phyloP scores from a whole-genome alignment of 139 green algal species.

The Chlorella sp. region DNA sequence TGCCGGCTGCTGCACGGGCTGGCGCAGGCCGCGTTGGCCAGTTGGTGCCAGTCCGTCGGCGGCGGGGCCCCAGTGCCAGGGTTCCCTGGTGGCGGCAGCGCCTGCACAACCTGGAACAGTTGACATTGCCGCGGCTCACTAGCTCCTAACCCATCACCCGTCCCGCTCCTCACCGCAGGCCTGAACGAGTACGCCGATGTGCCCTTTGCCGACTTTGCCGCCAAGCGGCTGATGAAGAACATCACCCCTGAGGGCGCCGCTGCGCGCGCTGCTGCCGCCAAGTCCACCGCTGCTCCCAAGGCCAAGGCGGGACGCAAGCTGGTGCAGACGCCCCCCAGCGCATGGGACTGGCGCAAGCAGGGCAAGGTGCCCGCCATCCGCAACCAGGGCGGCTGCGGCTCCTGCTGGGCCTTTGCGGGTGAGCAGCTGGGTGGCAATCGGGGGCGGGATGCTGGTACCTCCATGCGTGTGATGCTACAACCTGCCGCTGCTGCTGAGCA shows the following conservation, averaged over 20 bases:
- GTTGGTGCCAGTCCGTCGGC: too few species aligned
- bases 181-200: not conserved
- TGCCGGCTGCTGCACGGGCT: too few species aligned
- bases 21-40: too few species aligned
- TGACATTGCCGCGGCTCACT: too few species aligned
- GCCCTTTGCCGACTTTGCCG: not conserved
- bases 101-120: too few species aligned
- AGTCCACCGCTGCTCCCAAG: not conserved
- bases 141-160: not conserved
- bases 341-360: not conserved
- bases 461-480: too few species aligned
- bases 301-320: conserved; percentile 4
- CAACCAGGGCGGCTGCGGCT: conserved; percentile 17
- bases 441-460: too few species aligned
- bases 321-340: not conserved
- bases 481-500: too few species aligned
- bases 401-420: not conserved
- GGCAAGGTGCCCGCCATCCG: not conserved
- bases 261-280: not conserved
- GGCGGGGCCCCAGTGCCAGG: too few species aligned
- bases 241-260: too few species aligned
- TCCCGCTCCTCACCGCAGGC: not conserved
- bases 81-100: too few species aligned
- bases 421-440: not conserved
- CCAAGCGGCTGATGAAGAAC: not conserved